These are phyloP conservation scores for Narthecium ossifragum DNA, from an alignment of 106 monocot species.

Conservation along the genomic window DNA sequence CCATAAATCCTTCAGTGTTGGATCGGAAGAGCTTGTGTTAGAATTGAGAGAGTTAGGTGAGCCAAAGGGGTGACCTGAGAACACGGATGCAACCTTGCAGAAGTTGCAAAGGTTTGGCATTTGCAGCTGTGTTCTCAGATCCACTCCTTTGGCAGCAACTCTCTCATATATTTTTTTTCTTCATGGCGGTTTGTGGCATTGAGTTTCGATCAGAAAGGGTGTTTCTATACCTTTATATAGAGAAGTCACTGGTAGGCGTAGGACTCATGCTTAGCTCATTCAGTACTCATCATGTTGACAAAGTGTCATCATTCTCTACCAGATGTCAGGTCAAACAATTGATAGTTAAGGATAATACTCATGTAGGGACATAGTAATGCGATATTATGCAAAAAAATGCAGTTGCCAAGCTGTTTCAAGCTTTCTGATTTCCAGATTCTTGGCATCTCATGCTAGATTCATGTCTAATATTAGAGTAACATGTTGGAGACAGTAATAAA, in stretches of 20 bases:
- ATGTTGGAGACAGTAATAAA: no score
- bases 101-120: not conserved
- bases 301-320: not conserved
- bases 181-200: not conserved
- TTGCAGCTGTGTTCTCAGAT: not conserved
- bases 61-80: conserved; percentile 2
- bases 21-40: no score
- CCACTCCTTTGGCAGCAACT: not conserved
- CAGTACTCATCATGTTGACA: not conserved
- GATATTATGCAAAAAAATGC: no score
- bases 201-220: no score
- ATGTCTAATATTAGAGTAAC: no score
- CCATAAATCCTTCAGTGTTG: no score
- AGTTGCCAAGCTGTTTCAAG: no score
- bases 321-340: no score
- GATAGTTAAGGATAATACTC: no score
- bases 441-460: no score
- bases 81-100: not conserved
- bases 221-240: not conserved
- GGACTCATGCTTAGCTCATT: not conserved
- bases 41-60: not conserved
- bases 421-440: no score
- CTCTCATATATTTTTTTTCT: not conserved
- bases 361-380: no score
- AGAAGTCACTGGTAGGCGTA: not conserved